Evolutionary conservation across 768 basidiomycete species (phyloP).

Genomic region (Aureoboletus auriporus): DNA sequence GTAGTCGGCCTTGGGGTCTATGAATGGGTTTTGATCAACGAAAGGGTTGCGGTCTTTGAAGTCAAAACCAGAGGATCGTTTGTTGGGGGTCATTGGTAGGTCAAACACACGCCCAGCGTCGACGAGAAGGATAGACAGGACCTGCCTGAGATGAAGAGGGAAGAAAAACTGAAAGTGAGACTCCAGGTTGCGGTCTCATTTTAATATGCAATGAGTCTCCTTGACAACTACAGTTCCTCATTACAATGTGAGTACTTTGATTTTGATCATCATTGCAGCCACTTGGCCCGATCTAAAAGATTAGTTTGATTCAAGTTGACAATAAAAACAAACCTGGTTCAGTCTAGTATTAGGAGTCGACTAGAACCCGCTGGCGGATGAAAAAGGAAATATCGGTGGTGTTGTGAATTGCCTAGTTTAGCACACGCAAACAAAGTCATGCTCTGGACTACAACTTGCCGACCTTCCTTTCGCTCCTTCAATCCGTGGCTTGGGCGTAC

Average conservation of each 20-base stretch:
- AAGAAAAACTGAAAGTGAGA: background rate
- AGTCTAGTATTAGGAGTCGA: too few species aligned
- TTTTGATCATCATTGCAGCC: too few species aligned
- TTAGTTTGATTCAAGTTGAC: too few species aligned
- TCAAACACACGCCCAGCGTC: slow-evolving; percentile 16
- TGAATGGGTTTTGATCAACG: slow-evolving; percentile 49
- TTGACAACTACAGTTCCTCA: too few species aligned
- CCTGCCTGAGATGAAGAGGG: slow-evolving; percentile 24
- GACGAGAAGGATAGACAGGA: slow-evolving; percentile 15
- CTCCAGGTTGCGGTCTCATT: background rate
- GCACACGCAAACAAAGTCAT: slow-evolving; percentile 6
- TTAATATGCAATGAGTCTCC: background rate
- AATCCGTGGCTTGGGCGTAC: slow-evolving; percentile 7
- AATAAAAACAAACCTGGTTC: too few species aligned
- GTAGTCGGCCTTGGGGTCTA: slow-evolving; percentile 30
- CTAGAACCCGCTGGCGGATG: too few species aligned
- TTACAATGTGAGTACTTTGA: too few species aligned
- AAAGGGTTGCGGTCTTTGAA: slow-evolving; percentile 55
- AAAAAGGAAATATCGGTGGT: background rate
- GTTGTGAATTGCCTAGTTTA: background rate
- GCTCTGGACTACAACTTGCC: slow-evolving; percentile 19
- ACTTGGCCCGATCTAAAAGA: too few species aligned
- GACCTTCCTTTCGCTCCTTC: slow-evolving; percentile 17
- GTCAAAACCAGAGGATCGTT: slow-evolving; percentile 62
- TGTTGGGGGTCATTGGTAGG: slow-evolving; percentile 28